These are phyloP conservation scores for Kalmanozyma brasiliensis DNA, from an alignment of 1,284 basidiomycete genomes.

Conservation along the genomic window DNA sequence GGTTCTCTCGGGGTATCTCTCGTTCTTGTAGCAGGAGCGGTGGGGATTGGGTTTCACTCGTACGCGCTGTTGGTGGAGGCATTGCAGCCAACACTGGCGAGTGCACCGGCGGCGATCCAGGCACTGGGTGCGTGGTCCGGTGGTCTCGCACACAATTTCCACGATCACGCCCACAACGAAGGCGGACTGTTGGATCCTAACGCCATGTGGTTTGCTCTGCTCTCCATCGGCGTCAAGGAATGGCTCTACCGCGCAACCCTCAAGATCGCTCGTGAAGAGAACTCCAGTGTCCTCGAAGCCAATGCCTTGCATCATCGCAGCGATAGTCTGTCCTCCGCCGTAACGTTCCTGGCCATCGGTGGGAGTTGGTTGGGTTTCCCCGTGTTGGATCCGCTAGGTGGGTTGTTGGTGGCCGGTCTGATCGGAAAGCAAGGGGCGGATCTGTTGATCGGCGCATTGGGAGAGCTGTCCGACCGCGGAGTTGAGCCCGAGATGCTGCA, in stretches of 20 bases:
- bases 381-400: constrained; percentile 89
- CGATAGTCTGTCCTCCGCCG: constrained; percentile 72
- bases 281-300: constrained; percentile 82
- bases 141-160: constrained; percentile 74
- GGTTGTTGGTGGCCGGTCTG: constrained; percentile 86
- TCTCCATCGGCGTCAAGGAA: constrained; percentile 86
- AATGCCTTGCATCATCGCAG: constrained; percentile 81
- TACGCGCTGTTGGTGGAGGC: constrained; percentile 81
- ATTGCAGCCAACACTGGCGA: constrained; percentile 70
- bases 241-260: constrained; percentile 77
- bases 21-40: constrained; percentile 81
- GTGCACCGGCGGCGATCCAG: constrained; percentile 74
- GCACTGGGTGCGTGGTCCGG: constrained; percentile 74
- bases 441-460: constrained; percentile 78
- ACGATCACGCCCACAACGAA: constrained; percentile 68
- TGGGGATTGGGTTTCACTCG: constrained; percentile 91
- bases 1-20: constrained; percentile 86
- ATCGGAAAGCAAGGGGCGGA: constrained; percentile 86
- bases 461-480: constrained; percentile 86
- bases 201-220: constrained; percentile 92
- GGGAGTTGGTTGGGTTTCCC: constrained; percentile 89
- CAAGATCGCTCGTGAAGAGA: constrained; percentile 86
- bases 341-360: constrained; percentile 61
- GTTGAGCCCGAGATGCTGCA: constrained; percentile 75
- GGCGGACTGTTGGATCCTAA: constrained; percentile 81